Percentiles rank a stretch among this genome's conserved stretches.
phyloP scores from a whole-genome alignment of 2,329 filamentous ascomycete species.

The Diatrype stigma region DNA sequence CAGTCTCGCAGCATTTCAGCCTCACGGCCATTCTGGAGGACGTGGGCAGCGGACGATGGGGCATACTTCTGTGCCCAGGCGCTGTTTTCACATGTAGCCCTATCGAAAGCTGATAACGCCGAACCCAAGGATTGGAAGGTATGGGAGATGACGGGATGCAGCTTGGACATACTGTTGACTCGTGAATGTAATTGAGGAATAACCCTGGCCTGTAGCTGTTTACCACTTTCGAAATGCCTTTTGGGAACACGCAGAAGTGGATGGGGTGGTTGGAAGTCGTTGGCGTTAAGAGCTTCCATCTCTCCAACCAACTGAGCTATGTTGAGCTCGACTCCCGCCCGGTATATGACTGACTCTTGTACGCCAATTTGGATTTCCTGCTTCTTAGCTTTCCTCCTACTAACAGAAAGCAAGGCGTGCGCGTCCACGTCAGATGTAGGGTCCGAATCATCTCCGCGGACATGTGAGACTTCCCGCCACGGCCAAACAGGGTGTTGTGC shows the following conservation, averaged over 20 bases:
- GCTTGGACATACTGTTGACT: constrained; percentile 8
- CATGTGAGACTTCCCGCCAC: constrained; percentile 57
- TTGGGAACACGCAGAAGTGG: constrained; percentile 49
- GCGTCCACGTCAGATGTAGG: background rate
- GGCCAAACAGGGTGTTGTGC: constrained; percentile 69
- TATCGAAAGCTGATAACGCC: constrained; percentile 75
- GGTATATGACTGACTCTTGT: constrained; percentile 40
- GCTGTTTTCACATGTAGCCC: constrained; percentile 65
- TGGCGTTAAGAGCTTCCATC: constrained; percentile 30
- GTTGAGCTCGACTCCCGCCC: constrained; percentile 34
- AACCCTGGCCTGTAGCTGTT: constrained; percentile 47
- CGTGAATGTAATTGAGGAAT: constrained; percentile 35
- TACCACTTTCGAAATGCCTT: constrained; percentile 56
- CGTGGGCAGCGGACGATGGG: constrained; percentile 62
- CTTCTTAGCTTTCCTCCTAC: constrained; percentile 47
- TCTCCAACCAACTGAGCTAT: constrained; percentile 29
- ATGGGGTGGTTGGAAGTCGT: constrained; percentile 42
- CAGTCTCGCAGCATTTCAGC: constrained; percentile 71
- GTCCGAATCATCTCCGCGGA: constrained; percentile 43
- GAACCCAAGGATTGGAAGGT: constrained; percentile 58
- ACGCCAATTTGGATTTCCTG: constrained; percentile 35
- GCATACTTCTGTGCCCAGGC: constrained; percentile 85
- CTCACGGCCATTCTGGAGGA: constrained; percentile 73
- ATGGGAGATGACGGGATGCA: constrained; percentile 55
- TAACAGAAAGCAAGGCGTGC: background rate